Evolutionary conservation across 495 filamentous ascomycete species (phyloP).

Genomic region (Amorphotheca resinae): DNA sequence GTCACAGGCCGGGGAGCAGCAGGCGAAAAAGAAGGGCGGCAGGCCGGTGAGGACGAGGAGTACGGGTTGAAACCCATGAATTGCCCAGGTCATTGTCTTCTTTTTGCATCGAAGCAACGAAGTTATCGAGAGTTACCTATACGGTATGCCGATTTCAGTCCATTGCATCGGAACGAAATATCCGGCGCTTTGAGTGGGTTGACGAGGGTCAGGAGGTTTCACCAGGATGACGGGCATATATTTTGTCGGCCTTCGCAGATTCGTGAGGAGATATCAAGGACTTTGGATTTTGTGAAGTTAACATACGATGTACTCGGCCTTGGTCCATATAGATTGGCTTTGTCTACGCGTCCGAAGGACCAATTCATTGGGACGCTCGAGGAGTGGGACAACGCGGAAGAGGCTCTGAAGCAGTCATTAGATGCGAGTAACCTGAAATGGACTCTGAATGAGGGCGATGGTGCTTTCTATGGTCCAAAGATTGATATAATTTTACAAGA

Average conservation of each 20-base stretch:
- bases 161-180: slow-evolving; percentile 81
- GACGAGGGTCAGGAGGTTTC: slow-evolving; percentile 82
- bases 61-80: slow-evolving; percentile 97
- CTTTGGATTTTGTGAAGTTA: slow-evolving; percentile 67
- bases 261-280: slow-evolving; percentile 62
- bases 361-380: slow-evolving; percentile 66
- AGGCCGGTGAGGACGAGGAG: slow-evolving; percentile 51
- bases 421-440: slow-evolving; percentile 52
- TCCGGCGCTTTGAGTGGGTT: slow-evolving; percentile 78
- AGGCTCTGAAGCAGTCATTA: slow-evolving; percentile 56
- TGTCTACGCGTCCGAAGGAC: slow-evolving; percentile 69
- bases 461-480: slow-evolving; percentile 92
- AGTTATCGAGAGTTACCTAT: slow-evolving; percentile 78
- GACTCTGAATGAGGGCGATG: slow-evolving; percentile 67
- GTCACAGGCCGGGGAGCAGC: slow-evolving; percentile 54
- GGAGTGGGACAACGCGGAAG: slow-evolving; percentile 76
- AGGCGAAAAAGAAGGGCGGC: slow-evolving; percentile 26
- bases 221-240: slow-evolving; percentile 93
- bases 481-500: slow-evolving; percentile 83
- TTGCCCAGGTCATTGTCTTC: slow-evolving; percentile 85
- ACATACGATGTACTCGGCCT: slow-evolving; percentile 67
- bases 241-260: slow-evolving; percentile 84
- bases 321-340: slow-evolving; percentile 58
- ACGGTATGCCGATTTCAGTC: slow-evolving; percentile 86
- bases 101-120: slow-evolving; percentile 59